A percentile compares a stretch with the other conserved stretches of the same genome.
phyloP scores from a whole-genome alignment of 1,284 basidiomycete genomes.

The Ganoderma lucidum region DNA sequence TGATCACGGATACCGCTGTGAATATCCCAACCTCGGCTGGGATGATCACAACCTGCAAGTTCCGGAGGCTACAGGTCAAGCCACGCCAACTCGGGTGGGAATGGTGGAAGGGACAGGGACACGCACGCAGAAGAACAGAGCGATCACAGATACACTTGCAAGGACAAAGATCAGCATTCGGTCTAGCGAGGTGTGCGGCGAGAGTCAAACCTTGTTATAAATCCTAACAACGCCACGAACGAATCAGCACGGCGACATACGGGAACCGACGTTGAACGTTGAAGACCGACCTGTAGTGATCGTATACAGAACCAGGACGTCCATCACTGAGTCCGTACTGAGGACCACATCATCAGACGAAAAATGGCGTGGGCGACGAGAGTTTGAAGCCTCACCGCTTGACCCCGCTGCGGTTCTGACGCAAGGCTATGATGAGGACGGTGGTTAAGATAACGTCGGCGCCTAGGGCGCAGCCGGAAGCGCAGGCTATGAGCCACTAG shows the following conservation, averaged over 20 bases:
- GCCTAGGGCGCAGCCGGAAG: neutral
- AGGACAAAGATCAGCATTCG: neutral
- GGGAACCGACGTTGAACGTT: neutral
- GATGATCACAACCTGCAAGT: neutral
- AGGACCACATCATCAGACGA: neutral
- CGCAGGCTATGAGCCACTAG: neutral
- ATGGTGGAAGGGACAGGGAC: neutral
- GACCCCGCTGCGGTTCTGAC: neutral
- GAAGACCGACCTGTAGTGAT: neutral
- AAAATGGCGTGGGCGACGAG: neutral
- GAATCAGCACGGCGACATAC: neutral
- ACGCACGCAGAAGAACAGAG: neutral
- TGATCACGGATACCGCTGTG: neutral
- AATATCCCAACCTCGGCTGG: neutral
- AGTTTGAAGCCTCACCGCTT: neutral
- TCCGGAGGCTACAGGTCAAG: neutral
- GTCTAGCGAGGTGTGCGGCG: neutral
- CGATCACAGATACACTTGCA: neutral
- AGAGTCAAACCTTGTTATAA: neutral
- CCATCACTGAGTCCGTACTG: conserved; percentile 1
- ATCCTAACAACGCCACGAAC: neutral
- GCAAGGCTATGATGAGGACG: neutral
- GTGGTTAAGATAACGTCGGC: neutral
- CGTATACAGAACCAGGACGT: neutral
- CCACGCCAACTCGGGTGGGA: neutral